These are phyloP conservation scores for Lithohypha guttulata DNA, from an alignment of 2,329 filamentous ascomycete genomes.

Conservation along the genomic window DNA sequence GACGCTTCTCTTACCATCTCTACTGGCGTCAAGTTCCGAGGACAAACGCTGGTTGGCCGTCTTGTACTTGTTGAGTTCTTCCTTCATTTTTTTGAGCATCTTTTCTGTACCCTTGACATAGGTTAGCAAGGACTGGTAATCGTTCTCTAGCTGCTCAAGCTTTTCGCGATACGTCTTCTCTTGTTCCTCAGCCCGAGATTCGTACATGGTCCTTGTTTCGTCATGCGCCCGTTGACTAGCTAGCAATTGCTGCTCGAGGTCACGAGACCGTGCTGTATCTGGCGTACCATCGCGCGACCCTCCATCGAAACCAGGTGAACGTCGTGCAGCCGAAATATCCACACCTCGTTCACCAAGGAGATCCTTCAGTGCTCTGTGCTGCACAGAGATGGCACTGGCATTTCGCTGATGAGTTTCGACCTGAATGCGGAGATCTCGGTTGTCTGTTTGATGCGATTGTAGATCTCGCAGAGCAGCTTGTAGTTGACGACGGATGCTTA, in stretches of 20 bases:
- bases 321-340: constrained; percentile 60
- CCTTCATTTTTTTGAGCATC: constrained; percentile 97
- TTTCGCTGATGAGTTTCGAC: constrained; percentile 81
- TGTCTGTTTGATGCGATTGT: constrained; percentile 68
- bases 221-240: constrained; percentile 69
- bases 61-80: constrained; percentile 90
- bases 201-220: constrained; percentile 67
- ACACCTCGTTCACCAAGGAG: constrained; percentile 82
- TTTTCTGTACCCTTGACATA: constrained; percentile 98
- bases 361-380: constrained; percentile 87
- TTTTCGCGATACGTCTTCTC: constrained; percentile 86
- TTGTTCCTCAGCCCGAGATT: constrained; percentile 73
- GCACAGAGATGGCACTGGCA: constrained; percentile 83
- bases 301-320: constrained; percentile 61
- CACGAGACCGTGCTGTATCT: constrained; percentile 65
- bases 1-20: constrained; percentile 27
- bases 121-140: constrained; percentile 95
- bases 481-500: constrained; percentile 79
- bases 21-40: constrained; percentile 59
- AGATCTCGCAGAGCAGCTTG: constrained; percentile 74
- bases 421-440: constrained; percentile 70
- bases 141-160: constrained; percentile 83
- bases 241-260: constrained; percentile 80
- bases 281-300: constrained; percentile 66
- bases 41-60: constrained; percentile 72